Base-by-base conservation (phyloP, 805 yeast species). In the Pichia scutulata region DNA sequence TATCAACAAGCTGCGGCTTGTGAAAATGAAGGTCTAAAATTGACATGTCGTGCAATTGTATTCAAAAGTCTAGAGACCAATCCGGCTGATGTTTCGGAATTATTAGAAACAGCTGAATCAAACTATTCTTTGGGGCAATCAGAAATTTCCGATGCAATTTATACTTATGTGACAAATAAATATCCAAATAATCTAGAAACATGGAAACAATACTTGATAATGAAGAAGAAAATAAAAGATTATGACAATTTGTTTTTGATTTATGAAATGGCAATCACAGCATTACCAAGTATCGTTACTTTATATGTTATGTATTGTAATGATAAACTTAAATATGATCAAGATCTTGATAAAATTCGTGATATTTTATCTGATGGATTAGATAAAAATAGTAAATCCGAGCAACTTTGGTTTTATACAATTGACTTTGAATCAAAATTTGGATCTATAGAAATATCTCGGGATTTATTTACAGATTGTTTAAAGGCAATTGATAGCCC, bases 231-330 rank as follows among this genome's bases (percentile, higher is more conserved):
- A 2, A 28, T 53, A 6, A 50, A 52, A n/a, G 52, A 54, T 12
- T 49, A 64, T 25, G 70, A 69, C 33, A 37, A 18, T 23, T 59
- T 80, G 4, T 74, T 70, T 52, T 58, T 64, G 3, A 72, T 71
- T 25, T 82, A 83, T 60, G 80, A 81, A 42, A 64, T 68, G 52
- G 81, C 90, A 0, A 71, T 83, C 0, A 56, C 60, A 1, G 59
- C 71, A 0, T 72, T 82, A 46, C 84, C 86, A 0, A 57, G 68
- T 4, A 61, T 68, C 28, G 80, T 77, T 39, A 60, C 75, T 13
- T 71, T 88, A 41, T 75, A 79, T 66, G 64, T 88, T 47, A 78
- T 83, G 80, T 87, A 78, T 60, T 85, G 95, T 0, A 83, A 84
- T 56, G 90, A 85, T 57, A 70, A 75, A 47, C 81, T 89, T 84